These are phyloP conservation scores for Protoeuglena noctilucae DNA, from an alignment of 139 green algal species.

Conservation along the genomic window DNA sequence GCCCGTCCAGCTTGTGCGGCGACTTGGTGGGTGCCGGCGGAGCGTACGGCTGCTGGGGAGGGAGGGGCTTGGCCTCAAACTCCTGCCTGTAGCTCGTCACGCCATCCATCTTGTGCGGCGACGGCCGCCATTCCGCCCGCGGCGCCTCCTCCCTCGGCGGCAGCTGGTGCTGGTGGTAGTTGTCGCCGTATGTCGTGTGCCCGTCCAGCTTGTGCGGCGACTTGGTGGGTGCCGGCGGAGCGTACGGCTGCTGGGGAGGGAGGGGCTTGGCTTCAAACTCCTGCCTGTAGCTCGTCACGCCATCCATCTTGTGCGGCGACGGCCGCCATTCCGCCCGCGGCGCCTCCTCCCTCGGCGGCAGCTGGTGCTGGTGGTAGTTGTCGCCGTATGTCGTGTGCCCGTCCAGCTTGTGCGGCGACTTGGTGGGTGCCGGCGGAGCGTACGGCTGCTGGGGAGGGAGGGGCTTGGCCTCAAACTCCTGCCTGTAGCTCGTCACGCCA, in stretches of 20 bases:
- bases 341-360: neutral
- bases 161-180: neutral
- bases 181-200: neutral
- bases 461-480: neutral
- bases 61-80: neutral
- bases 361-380: neutral
- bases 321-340: neutral
- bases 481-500: neutral
- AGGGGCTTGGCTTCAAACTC: neutral
- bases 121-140: neutral
- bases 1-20: neutral
- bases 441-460: neutral
- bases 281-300: neutral
- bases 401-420: neutral
- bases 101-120: neutral
- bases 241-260: neutral
- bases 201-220: neutral
- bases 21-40: too few species aligned
- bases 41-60: too few species aligned
- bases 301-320: neutral
- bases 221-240: neutral
- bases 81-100: neutral
- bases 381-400: neutral
- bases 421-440: neutral
- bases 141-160: too few species aligned